These are phyloP conservation scores for Pedinophyceae sp. DNA, from an alignment of 139 green algal species.

Conservation along the genomic window DNA sequence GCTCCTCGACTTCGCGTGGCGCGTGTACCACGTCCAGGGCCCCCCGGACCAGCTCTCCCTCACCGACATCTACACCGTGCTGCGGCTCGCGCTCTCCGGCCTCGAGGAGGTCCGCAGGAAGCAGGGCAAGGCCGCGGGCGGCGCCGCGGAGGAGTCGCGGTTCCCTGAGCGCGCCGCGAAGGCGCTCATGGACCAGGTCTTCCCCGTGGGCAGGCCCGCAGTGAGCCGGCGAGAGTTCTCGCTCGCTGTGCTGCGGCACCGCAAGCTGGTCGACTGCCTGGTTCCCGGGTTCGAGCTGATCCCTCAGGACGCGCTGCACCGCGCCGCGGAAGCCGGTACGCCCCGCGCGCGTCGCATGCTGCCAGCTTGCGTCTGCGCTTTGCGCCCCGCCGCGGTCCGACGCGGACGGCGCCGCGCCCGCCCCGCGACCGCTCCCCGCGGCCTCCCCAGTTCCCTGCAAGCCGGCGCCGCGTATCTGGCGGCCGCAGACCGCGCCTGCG, in stretches of 20 bases:
- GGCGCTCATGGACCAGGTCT: conserved; percentile 4
- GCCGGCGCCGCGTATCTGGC: too few relatives aligned
- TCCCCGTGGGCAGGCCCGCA: conserved; percentile 1
- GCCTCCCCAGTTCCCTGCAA: too few relatives aligned
- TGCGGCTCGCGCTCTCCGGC: conserved; percentile 10
- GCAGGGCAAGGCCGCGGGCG: conserved; percentile 7
- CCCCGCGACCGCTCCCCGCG: too few relatives aligned
- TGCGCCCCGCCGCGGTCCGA: too few relatives aligned
- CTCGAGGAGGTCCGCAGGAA: conserved; percentile 12
- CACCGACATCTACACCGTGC: conserved; percentile 14
- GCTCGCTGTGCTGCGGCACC: conserved; percentile 8
- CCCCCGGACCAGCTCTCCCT: conserved; percentile 2
- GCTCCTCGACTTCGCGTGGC: conserved; percentile 17
- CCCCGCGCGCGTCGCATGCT: too few relatives aligned
- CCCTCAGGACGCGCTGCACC: conserved; percentile 13
- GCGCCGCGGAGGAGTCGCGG: conserved; percentile 7
- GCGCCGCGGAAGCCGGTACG: conserved; percentile 13
- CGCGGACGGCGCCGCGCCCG: too few relatives aligned
- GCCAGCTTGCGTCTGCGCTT: too few relatives aligned
- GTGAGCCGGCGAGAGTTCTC: conserved; percentile 14
- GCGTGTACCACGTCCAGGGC: conserved; percentile 14
- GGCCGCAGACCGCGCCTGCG: too few relatives aligned
- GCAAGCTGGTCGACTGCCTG: conserved; percentile 10
- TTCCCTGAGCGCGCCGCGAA: conserved; percentile 12
- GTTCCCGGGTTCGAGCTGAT: conserved; percentile 15